A percentile compares a stretch with the other conserved stretches of the same genome.
Evolutionary conservation across 208 protist species (phyloP).

Genomic region (Lotmaria passim): DNA sequence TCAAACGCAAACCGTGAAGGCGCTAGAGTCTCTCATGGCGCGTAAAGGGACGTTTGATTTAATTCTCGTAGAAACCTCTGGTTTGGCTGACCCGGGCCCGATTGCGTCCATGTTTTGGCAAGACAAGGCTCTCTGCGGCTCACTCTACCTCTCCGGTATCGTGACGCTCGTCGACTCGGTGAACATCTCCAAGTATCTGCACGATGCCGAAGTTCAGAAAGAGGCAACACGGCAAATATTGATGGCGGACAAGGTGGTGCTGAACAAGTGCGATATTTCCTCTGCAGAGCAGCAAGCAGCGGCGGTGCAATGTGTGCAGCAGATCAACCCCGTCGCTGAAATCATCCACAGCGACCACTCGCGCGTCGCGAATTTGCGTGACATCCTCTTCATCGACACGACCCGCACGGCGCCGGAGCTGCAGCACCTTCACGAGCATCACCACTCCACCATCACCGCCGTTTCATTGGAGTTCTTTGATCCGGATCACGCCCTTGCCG

Average conservation of each 20-base stretch:
- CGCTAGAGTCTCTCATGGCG: slow-evolving; percentile 85
- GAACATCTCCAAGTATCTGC: slow-evolving; percentile 84
- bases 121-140: slow-evolving; percentile 83
- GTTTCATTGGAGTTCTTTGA: slow-evolving; percentile 79
- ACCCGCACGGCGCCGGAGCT: slow-evolving; percentile 52
- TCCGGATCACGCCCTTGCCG: slow-evolving; percentile 38
- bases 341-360: slow-evolving; percentile 62
- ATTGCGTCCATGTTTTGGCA: slow-evolving; percentile 96
- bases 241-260: slow-evolving; percentile 92
- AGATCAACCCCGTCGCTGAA: slow-evolving; percentile 77
- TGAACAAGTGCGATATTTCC: slow-evolving; percentile 96
- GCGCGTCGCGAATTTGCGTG: slow-evolving; percentile 58
- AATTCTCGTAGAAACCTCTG: slow-evolving; percentile 91
- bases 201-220: slow-evolving; percentile 60
- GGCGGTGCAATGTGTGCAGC: slow-evolving; percentile 44
- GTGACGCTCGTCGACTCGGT: slow-evolving; percentile 90
- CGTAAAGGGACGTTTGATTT: slow-evolving; percentile 90
- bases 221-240: slow-evolving; percentile 92
- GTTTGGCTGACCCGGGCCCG: slow-evolving; percentile 93
- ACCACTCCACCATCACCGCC: slow-evolving; percentile 63
- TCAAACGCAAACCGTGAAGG: slow-evolving; percentile 84
- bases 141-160: slow-evolving; percentile 88
- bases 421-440: slow-evolving; percentile 65
- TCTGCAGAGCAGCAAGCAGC: slow-evolving; percentile 53
- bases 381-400: slow-evolving; percentile 86